These are phyloP conservation scores for Candida endomychidarum DNA, from an alignment of 805 yeast genomes.

Conservation along the genomic window DNA sequence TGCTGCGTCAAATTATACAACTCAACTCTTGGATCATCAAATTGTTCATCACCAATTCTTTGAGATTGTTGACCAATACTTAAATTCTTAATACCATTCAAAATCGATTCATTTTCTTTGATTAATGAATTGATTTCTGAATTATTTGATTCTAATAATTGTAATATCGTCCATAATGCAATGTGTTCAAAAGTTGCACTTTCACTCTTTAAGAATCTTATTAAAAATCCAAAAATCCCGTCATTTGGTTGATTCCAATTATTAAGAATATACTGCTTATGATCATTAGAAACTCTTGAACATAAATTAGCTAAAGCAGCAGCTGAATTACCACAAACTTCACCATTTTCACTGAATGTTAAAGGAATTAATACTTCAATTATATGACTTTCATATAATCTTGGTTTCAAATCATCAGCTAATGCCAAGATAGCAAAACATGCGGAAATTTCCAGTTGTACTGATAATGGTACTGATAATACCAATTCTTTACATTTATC, in stretches of 20 bases:
- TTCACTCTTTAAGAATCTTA: conserved; percentile 74
- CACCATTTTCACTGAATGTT: conserved; percentile 83
- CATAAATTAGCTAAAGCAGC: conserved; percentile 97
- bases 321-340: conserved; percentile 97
- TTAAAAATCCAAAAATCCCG: conserved; percentile 82
- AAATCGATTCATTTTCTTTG: conserved; percentile 53
- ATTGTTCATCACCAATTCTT: conserved; percentile 35
- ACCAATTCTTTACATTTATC: conserved; percentile 89
- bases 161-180: conserved; percentile 95
- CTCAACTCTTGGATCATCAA: conserved; percentile 63
- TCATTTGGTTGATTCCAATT: conserved; percentile 79
- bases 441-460: conserved; percentile 94
- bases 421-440: conserved; percentile 95
- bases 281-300: conserved; percentile 78
- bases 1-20: conserved; percentile 67
- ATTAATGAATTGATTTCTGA: conserved; percentile 55
- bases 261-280: conserved; percentile 67
- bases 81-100: conserved; percentile 52
- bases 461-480: conserved; percentile 80
- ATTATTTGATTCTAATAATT: conserved; percentile 85
- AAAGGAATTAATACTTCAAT: conserved; percentile 88
- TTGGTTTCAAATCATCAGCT: conserved; percentile 90
- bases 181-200: conserved; percentile 97
- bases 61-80: conserved; percentile 40
- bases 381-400: conserved; percentile 78